phyloP scores from a whole-genome alignment of 805 yeast genomes.

The Yamadazyma phyllophila region DNA sequence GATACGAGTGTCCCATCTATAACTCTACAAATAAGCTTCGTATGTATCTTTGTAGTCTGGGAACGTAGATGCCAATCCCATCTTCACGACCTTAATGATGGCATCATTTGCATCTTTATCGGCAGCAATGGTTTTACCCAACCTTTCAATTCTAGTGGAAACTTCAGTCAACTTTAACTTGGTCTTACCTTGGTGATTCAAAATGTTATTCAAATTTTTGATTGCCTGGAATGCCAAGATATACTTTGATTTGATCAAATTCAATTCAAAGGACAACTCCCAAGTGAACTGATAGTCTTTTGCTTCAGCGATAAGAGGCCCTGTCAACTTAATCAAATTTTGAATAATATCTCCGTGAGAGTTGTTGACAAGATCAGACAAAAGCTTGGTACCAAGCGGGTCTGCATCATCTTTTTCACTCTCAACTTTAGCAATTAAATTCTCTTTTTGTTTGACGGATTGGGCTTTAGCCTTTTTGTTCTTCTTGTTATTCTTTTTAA shows the following conservation, averaged over 20 bases:
- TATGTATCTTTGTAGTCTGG: slow-evolving; percentile 22
- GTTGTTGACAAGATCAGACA: slow-evolving; percentile 24
- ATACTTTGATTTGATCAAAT: slow-evolving; percentile 43
- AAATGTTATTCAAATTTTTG: slow-evolving; percentile 40
- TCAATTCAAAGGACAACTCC: slow-evolving; percentile 42
- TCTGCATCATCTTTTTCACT: slow-evolving; percentile 53
- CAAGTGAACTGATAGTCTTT: slow-evolving; percentile 37
- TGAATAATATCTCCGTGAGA: slow-evolving; percentile 40
- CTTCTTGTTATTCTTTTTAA: slow-evolving; percentile 42
- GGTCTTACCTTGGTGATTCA: slow-evolving; percentile 21
- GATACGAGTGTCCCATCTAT: background rate
- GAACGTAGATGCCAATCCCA: slow-evolving; percentile 33
- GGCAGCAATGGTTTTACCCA: slow-evolving; percentile 26
- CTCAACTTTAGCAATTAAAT: slow-evolving; percentile 47
- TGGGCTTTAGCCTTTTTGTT: slow-evolving; percentile 55
- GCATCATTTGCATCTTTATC: slow-evolving; percentile 46
- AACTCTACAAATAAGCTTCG: slow-evolving; percentile 1
- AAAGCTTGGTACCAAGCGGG: slow-evolving; percentile 52
- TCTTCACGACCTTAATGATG: slow-evolving; percentile 40
- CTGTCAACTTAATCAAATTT: slow-evolving; percentile 39
- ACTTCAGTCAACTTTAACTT: slow-evolving; percentile 19
- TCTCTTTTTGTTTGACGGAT: slow-evolving; percentile 50
- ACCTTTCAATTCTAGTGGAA: slow-evolving; percentile 30
- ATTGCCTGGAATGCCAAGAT: slow-evolving; percentile 46
- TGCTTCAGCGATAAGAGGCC: slow-evolving; percentile 43